A percentile compares a stretch with the other conserved stretches of the same genome.
phyloP scores from a whole-genome alignment of 768 basidiomycete genomes.

The Kwoniella dejecticola region DNA sequence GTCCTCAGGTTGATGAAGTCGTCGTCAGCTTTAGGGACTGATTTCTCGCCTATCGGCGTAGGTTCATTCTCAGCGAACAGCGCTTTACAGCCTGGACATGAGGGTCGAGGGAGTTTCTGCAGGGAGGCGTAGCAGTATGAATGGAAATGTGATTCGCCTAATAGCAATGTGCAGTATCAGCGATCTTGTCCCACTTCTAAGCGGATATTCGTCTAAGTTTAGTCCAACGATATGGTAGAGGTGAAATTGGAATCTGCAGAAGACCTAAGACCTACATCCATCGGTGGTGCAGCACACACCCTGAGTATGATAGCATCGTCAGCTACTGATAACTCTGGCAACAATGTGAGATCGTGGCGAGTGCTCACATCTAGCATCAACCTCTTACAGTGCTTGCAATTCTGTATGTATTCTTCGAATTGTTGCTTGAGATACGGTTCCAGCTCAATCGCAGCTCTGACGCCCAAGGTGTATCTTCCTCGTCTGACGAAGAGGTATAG shows the following conservation, averaged over 20 bases:
- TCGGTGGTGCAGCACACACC: constrained; percentile 31
- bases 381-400: constrained; percentile 41
- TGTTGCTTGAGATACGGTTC: constrained; percentile 38
- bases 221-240: neutral
- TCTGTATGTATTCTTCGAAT: constrained; percentile 41
- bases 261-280: constrained; percentile 24
- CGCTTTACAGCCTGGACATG: constrained; percentile 37
- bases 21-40: constrained; percentile 36
- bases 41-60: constrained; percentile 44
- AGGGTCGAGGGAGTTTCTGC: constrained; percentile 9
- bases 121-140: constrained; percentile 36
- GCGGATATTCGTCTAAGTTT: neutral
- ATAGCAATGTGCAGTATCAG: neutral
- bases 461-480: constrained; percentile 40
- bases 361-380: constrained; percentile 43
- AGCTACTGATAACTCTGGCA: neutral
- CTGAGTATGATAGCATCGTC: constrained; percentile 19
- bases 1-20: constrained; percentile 21
- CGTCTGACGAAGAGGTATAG: constrained; percentile 27
- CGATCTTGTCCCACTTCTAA: neutral
- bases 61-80: constrained; percentile 23
- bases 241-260: neutral
- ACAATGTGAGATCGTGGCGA: neutral
- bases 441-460: constrained; percentile 44
- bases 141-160: constrained; percentile 45